Percentiles rank a stretch among this genome's conserved stretches.
phyloP scores from a whole-genome alignment of 2,329 filamentous ascomycete species.

The Lachnellula arida region DNA sequence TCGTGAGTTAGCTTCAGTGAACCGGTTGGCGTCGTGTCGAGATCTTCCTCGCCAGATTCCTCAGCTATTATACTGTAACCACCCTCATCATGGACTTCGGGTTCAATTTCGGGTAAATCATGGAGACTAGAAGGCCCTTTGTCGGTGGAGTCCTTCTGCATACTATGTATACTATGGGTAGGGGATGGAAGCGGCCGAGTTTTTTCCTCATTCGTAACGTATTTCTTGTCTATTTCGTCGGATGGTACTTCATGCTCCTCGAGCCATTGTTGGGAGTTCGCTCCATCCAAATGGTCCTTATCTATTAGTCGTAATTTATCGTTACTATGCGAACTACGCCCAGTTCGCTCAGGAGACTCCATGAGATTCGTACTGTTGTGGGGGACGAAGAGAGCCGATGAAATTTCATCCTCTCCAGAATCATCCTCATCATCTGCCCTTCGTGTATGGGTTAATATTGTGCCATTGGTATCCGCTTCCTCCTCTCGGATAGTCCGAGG shows the following conservation, averaged over 20 bases:
- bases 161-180: slow-evolving; percentile 8
- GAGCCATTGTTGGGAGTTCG: slow-evolving; percentile 29
- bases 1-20: slow-evolving; percentile 25
- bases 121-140: slow-evolving; percentile 2
- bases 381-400: slow-evolving; percentile 77
- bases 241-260: slow-evolving; percentile 31
- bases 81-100: slow-evolving; percentile 23
- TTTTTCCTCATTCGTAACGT: slow-evolving; percentile 15
- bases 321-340: slow-evolving; percentile 9
- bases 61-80: slow-evolving; percentile 21
- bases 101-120: slow-evolving; percentile 11
- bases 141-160: slow-evolving; percentile 27
- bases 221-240: slow-evolving; percentile 34
- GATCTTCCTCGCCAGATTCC: slow-evolving; percentile 25
- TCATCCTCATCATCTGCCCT: slow-evolving; percentile 44
- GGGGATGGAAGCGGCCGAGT: slow-evolving; percentile 11
- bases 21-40: slow-evolving; percentile 28
- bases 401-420: slow-evolving; percentile 79
- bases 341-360: slow-evolving; percentile 36
- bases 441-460: slow-evolving; percentile 15
- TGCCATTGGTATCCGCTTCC: slow-evolving; percentile 38
- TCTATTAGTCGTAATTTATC: slow-evolving; percentile 9
- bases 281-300: slow-evolving; percentile 22
- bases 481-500: slow-evolving; percentile 2
- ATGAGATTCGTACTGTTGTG: slow-evolving; percentile 52